Percentiles rank a stretch among this genome's conserved stretches.
Conservation (phyloP, 176 grass and related monocot genomes). For the Thinopyrum elongatum region DNA sequence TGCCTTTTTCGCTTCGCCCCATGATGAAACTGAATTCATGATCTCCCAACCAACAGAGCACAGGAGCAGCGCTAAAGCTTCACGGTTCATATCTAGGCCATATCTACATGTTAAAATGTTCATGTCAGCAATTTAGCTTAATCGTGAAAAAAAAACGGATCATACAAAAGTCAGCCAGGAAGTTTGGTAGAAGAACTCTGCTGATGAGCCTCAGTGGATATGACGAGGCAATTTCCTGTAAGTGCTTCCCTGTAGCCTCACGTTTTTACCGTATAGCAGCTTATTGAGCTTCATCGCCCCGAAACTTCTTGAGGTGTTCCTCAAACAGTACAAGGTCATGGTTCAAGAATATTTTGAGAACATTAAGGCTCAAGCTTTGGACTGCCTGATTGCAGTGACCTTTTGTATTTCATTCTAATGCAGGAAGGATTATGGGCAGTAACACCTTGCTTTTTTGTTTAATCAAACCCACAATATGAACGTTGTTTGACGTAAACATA, state of each 20-base stretch:
- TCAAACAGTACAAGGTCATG: conserved; percentile 53
- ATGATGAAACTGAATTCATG: not conserved
- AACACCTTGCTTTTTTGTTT: conserved; percentile 64
- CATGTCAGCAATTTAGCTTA: conserved; percentile 23
- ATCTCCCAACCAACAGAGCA: not conserved
- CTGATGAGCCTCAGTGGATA: conserved; percentile 26
- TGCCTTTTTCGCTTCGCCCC: not conserved
- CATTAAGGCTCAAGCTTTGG: conserved; percentile 69
- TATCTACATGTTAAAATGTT: conserved; percentile 33
- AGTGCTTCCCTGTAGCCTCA: conserved; percentile 56
- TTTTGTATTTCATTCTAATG: conserved; percentile 57
- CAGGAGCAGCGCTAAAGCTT: conserved; percentile 6
- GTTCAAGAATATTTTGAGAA: conserved; percentile 61
- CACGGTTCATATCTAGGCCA: not conserved
- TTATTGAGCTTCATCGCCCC: conserved; percentile 58
- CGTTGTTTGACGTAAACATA: conserved; percentile 70
- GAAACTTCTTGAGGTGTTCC: conserved; percentile 57
- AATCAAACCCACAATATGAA: conserved; percentile 64
- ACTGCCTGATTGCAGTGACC: conserved; percentile 66
- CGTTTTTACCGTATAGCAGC: conserved; percentile 33
- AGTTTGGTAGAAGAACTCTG: too few species aligned
- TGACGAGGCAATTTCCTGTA: conserved; percentile 46
- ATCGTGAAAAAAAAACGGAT: not conserved
- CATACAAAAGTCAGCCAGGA: not conserved
- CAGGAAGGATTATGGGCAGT: conserved; percentile 66